These are phyloP conservation scores for Pyricularia sp. DNA, from an alignment of 2,329 filamentous ascomycete genomes.

Conservation along the genomic window DNA sequence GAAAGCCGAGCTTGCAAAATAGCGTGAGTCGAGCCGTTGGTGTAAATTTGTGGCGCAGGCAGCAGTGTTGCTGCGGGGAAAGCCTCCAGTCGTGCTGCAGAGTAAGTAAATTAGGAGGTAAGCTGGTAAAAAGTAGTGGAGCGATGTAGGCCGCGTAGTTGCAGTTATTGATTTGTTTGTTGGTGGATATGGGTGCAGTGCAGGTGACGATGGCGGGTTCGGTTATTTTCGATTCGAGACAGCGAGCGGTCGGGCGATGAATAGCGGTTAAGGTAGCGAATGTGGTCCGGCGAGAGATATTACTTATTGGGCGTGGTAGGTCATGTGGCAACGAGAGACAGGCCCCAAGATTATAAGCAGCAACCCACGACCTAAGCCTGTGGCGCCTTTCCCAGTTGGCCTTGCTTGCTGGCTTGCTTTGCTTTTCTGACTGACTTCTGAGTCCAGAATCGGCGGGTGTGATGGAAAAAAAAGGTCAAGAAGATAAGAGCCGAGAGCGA, in stretches of 20 bases:
- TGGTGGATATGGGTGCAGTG: neutral
- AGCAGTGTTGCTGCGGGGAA: neutral
- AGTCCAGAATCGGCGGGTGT: neutral
- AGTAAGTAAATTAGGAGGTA: neutral
- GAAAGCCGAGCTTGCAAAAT: neutral
- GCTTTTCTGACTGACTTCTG: neutral
- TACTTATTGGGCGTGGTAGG: constrained; percentile 3
- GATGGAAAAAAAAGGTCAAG: neutral
- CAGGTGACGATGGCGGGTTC: neutral
- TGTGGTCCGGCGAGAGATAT: neutral
- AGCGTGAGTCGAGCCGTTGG: neutral
- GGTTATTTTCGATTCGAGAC: neutral
- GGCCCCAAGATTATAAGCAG: constrained; percentile 3
- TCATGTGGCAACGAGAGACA: constrained; percentile 12
- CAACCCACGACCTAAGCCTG: neutral
- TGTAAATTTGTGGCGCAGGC: neutral
- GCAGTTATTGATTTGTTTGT: neutral
- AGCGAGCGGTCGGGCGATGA: neutral
- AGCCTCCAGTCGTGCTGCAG: neutral
- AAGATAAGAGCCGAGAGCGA: neutral
- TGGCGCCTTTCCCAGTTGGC: neutral
- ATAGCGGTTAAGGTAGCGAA: neutral
- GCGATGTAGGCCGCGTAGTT: neutral
- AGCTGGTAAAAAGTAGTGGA: neutral
- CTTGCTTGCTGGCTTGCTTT: neutral